Conservation (phyloP, 2,329 filamentous ascomycete species). For the Ambrosiella beaveri region DNA sequence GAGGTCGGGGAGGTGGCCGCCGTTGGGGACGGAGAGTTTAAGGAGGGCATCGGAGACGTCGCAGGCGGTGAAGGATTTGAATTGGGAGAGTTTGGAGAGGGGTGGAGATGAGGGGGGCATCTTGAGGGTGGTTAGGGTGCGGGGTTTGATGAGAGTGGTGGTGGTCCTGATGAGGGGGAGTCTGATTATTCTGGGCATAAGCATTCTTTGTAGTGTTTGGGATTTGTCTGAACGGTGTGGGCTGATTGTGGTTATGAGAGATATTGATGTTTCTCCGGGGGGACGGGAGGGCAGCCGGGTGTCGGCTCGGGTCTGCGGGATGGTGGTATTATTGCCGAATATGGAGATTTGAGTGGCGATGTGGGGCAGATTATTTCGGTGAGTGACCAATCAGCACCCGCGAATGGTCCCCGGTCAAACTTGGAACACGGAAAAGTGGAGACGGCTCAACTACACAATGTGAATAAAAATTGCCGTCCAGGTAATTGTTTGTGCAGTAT, state of each 20-base stretch:
- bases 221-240: too few species aligned
- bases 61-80: conserved; percentile 26
- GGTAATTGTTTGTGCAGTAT: too few species aligned
- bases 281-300: not conserved
- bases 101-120: not conserved
- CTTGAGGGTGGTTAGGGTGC: not conserved
- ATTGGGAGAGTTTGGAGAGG: not conserved
- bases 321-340: not conserved
- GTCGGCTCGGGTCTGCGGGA: not conserved
- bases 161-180: not conserved
- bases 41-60: conserved; percentile 58
- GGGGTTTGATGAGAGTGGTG: too few species aligned
- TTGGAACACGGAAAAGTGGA: not conserved
- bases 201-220: too few species aligned
- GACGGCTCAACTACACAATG: too few species aligned
- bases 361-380: not conserved
- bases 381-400: not conserved
- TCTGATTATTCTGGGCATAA: not conserved
- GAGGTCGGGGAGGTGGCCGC: conserved; percentile 48
- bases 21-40: conserved; percentile 47
- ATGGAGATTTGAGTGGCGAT: not conserved
- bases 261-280: not conserved
- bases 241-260: too few species aligned
- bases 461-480: too few species aligned
- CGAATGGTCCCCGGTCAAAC: not conserved